Evolutionary conservation across 192 early-diverging fungal species (phyloP).

Genomic region (Dissophora globulifera): DNA sequence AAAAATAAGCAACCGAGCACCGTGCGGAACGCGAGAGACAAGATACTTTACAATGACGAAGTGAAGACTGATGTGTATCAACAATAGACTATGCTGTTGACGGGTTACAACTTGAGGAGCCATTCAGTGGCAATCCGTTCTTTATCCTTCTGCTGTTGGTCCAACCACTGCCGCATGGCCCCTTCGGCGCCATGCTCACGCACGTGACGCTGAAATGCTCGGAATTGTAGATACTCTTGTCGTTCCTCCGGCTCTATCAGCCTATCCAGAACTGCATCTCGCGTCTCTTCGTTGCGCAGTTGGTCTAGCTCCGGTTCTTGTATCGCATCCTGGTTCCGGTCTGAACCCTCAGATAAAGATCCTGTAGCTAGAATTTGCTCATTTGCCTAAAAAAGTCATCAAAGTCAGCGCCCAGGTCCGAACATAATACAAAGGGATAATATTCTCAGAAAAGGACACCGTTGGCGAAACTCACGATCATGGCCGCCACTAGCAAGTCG

Average conservation of each 20-base stretch:
- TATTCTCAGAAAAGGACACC: too few species aligned
- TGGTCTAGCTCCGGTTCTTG: not conserved
- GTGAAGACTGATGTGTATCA: too few species aligned
- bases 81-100: too few species aligned
- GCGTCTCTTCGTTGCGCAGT: not conserved
- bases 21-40: too few species aligned
- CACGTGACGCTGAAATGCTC: conserved; percentile 27
- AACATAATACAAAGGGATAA: too few species aligned
- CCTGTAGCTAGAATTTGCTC: not conserved
- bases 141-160: conserved; percentile 29
- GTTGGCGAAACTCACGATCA: conserved; percentile 1
- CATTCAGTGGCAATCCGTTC: conserved; percentile 16
- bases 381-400: conserved; percentile 2
- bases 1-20: too few species aligned
- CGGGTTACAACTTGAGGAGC: conserved; percentile 11
- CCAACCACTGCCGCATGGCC: conserved; percentile 30
- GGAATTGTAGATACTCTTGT: conserved; percentile 38
- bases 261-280: conserved; percentile 20
- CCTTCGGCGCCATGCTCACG: conserved; percentile 21
- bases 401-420: too few species aligned
- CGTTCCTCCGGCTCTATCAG: conserved; percentile 25
- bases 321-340: not conserved
- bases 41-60: too few species aligned
- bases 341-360: not conserved
- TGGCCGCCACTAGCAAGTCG: conserved; percentile 21